Evolutionary conservation across 306 rosid genomes (phyloP), one percentile per base, ranked within the genome.

Genomic region (Coriaria nepalensis): DNA sequence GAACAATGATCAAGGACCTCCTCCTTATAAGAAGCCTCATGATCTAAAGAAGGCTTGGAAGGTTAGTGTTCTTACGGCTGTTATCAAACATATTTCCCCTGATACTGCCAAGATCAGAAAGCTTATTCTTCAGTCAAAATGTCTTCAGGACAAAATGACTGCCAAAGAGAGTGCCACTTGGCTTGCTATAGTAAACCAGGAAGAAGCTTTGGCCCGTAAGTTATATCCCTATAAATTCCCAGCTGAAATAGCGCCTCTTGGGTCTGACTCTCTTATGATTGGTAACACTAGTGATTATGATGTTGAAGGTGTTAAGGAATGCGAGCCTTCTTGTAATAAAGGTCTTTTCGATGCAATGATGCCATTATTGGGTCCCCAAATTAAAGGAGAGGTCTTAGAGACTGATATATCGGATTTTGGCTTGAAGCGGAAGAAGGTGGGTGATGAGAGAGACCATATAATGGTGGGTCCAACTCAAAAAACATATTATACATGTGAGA

Each of bases 21-120:
- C 82, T 4, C 95, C 93, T 4, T 86, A 81, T 47, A 78, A 50
- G 69, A 86, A 81, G 62, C 95, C 95, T 8, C 95, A 81, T 59
- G 85, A 78, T 55, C 60, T 86, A 43, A 81, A 78, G 61, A 86
- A 86, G 57, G 75, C 54, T 0, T 86, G 95, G 95, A 86, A 86
- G 59, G 58, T 78, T 5, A 39, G 80, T 8, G 95, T 73, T 10
- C 71, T 86, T 10, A 67, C 70, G 0, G 80, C 93, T 6, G 80
- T 86, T 10, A 69, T 86, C 10, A 81, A 86, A 59, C 82, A 85
- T 45, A 59, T 81, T 49, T 85, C 75, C 5, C 93, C 87, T 0
- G 74, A 85, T 13, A 54, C 78, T 12, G 55, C 61, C 4, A 81
- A 69, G 55, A 78, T 85, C 5, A 75, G 60, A 11, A 64, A 64